phyloP scores from a whole-genome alignment of 2,329 filamentous ascomycete species.

The Xylariaceae sp. region DNA sequence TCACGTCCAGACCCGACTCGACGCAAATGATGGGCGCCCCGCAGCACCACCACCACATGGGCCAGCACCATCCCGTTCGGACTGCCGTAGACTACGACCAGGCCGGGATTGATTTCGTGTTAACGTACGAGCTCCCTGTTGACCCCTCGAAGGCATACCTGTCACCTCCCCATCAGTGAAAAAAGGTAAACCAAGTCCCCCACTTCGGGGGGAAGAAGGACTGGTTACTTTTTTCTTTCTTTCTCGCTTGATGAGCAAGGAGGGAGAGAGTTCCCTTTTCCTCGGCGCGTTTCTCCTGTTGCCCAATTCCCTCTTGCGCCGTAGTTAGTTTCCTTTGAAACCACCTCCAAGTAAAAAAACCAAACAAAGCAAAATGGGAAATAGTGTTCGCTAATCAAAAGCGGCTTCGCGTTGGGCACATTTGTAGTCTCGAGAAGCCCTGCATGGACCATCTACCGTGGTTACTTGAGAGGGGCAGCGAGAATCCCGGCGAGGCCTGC shows the following conservation, averaged over 20 bases:
- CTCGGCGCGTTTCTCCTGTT: slow-evolving; percentile 9
- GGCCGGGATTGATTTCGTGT: slow-evolving; percentile 82
- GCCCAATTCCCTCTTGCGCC: neutral
- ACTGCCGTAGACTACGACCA: slow-evolving; percentile 67
- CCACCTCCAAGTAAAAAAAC: neutral
- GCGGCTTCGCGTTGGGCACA: slow-evolving; percentile 31
- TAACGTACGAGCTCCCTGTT: slow-evolving; percentile 66
- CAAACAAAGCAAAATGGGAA: slow-evolving; percentile 5
- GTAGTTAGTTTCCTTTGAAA: slow-evolving; percentile 2
- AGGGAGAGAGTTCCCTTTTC: slow-evolving; percentile 16
- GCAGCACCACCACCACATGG: slow-evolving; percentile 23
- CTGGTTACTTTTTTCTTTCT: slow-evolving; percentile 23
- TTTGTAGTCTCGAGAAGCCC: slow-evolving; percentile 75
- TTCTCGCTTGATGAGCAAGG: slow-evolving; percentile 21
- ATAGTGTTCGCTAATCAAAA: slow-evolving; percentile 40
- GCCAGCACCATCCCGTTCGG: slow-evolving; percentile 29
- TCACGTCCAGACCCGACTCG: slow-evolving; percentile 37
- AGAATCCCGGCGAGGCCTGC: slow-evolving; percentile 63
- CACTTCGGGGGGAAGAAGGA: slow-evolving; percentile 21
- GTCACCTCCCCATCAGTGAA: slow-evolving; percentile 57
- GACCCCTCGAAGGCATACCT: slow-evolving; percentile 59
- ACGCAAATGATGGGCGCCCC: slow-evolving; percentile 29
- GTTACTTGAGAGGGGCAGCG: slow-evolving; percentile 57
- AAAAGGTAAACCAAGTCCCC: slow-evolving; percentile 22
- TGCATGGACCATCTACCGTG: slow-evolving; percentile 90